Evolutionary conservation across 2,329 filamentous ascomycete genomes (phyloP).

Genomic region (Monosporascus sp.): DNA sequence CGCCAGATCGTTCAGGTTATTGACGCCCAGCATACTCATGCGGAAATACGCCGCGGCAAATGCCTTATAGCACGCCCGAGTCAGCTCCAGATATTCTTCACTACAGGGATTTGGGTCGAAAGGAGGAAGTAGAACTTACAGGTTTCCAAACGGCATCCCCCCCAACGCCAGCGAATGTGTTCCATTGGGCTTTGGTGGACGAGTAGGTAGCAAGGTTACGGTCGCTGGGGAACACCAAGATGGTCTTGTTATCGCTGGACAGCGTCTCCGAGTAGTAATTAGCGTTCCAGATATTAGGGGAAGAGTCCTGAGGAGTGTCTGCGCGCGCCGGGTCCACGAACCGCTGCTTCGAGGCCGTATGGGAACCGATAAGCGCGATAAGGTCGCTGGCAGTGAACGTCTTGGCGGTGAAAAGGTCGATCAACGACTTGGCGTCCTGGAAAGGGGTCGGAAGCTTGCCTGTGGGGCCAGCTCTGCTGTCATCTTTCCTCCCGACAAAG

Average conservation of each 20-base stretch:
- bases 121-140: constrained; percentile 13
- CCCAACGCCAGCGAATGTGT: constrained; percentile 14
- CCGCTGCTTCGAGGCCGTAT: constrained; percentile 42
- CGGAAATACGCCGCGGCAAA: constrained; percentile 38
- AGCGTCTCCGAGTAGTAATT: constrained; percentile 41
- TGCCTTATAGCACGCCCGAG: constrained; percentile 9
- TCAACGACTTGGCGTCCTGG: constrained; percentile 34
- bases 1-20: constrained; percentile 38
- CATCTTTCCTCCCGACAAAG: constrained; percentile 45
- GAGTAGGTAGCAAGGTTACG: constrained; percentile 17
- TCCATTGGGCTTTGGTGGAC: constrained; percentile 15
- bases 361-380: constrained; percentile 49
- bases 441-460: constrained; percentile 39
- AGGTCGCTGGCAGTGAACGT: constrained; percentile 44
- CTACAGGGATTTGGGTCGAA: not conserved
- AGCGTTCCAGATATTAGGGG: constrained; percentile 44
- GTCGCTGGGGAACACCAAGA: constrained; percentile 30
- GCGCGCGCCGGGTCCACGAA: constrained; percentile 34
- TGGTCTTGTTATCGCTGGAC: constrained; percentile 17
- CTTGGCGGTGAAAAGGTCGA: constrained; percentile 43
- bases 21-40: constrained; percentile 37
- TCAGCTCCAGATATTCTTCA: not conserved
- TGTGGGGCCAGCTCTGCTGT: constrained; percentile 30
- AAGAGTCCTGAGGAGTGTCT: constrained; percentile 39
- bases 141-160: constrained; percentile 17